Evolutionary conservation across 2,329 filamentous ascomycete species (phyloP).

Genomic region (Aaosphaeria pasadenensis): DNA sequence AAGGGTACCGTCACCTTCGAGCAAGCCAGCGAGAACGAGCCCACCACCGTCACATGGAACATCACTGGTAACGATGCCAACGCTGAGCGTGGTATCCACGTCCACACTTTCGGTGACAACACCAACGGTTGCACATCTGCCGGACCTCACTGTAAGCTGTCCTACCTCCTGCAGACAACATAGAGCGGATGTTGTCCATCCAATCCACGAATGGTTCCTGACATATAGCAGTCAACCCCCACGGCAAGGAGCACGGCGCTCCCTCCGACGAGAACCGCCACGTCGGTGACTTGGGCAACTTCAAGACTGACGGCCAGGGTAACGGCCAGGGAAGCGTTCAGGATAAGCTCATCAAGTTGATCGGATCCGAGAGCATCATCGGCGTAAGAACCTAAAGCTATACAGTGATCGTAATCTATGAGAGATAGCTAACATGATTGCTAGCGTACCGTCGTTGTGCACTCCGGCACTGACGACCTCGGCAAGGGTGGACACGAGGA

Average conservation of each 20-base stretch:
- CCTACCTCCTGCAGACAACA: not conserved
- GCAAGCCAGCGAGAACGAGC: conserved; percentile 76
- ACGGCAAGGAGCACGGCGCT: conserved; percentile 87
- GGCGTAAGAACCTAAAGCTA: conserved; percentile 60
- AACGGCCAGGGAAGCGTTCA: conserved; percentile 77
- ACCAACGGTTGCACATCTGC: conserved; percentile 99
- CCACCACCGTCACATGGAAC: conserved; percentile 88
- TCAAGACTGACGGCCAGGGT: conserved; percentile 91
- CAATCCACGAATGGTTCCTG: not conserved
- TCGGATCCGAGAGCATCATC: conserved; percentile 90
- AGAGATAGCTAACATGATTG: conserved; percentile 13
- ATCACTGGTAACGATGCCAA: conserved; percentile 91
- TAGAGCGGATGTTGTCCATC: not conserved
- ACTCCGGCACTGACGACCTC: conserved; percentile 94
- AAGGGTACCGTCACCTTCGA: conserved; percentile 92
- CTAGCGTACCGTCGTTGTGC: conserved; percentile 90
- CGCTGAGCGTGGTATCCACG: conserved; percentile 96
- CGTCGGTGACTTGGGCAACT: conserved; percentile 96
- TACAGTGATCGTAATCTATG: not conserved
- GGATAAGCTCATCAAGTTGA: conserved; percentile 90
- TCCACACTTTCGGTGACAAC: conserved; percentile 99
- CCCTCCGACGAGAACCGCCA: conserved; percentile 81
- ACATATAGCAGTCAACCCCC: conserved; percentile 76
- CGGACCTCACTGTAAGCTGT: conserved; percentile 85
- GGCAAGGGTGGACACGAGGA: conserved; percentile 89